Evolutionary conservation across 805 yeast genomes (phyloP).

Genomic region (Cyberlindnera americana): DNA sequence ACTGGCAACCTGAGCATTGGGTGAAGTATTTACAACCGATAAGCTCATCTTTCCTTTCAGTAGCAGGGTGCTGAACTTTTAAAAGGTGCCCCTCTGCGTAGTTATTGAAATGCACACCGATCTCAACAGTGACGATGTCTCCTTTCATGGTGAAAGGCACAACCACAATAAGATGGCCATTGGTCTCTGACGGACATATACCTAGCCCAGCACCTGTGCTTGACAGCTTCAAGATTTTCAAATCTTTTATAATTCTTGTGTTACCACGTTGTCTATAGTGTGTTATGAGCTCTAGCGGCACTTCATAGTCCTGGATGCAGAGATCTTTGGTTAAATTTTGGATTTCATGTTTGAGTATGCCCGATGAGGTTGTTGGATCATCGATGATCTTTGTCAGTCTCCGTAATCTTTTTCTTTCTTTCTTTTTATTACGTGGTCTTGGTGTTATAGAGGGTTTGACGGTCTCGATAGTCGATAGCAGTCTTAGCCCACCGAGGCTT

Average conservation of each 20-base stretch:
- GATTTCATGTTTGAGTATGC: constrained; percentile 12
- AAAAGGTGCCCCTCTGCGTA: constrained; percentile 74
- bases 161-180: constrained; percentile 52
- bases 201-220: constrained; percentile 88
- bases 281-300: constrained; percentile 7
- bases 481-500: no score
- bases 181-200: constrained; percentile 53
- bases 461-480: no score
- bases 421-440: background rate
- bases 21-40: constrained; percentile 74
- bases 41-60: constrained; percentile 48
- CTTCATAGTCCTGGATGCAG: background rate
- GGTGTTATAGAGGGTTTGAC: background rate
- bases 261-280: constrained; percentile 7
- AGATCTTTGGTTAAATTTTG: background rate
- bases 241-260: constrained; percentile 1
- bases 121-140: constrained; percentile 63
- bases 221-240: constrained; percentile 38
- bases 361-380: constrained; percentile 11
- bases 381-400: background rate
- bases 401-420: constrained; percentile 3
- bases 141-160: constrained; percentile 88
- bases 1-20: constrained; percentile 91
- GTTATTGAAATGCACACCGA: constrained; percentile 69
- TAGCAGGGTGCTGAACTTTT: constrained; percentile 40